Evolutionary conservation across 169 alveolate genomes (phyloP), one percentile per base, ranked within the genome.

Genomic region (Cryptosporidium parvum): DNA sequence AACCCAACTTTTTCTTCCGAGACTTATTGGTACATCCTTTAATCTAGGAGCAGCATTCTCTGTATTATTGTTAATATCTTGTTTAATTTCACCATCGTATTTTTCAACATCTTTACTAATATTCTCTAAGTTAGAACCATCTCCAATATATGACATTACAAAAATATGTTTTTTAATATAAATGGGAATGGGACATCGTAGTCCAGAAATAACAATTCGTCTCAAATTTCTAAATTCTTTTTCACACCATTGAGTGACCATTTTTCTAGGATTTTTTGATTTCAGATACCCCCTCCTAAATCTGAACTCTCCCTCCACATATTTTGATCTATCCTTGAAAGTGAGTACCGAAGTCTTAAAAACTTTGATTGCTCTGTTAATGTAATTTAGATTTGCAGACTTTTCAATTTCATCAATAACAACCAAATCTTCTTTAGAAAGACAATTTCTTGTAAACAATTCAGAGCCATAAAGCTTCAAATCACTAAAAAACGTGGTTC

Each of bases 211-310:
- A 62, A 95, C 93, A 21, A 98, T 92, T 80, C 99, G 95, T 91
- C 97, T 95, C 62, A 98, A 92, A 92, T 99, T 98, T 71, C 99
- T 91, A 69, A 97, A 95, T 92, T 98, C 99, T 95, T 99, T 99
- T 94, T 98, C 99, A 37, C 99, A 99, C 99, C 99, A 99, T 84
- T 97, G 98, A 58, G 96, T 95, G 1, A 98, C 99, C 99, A 98
- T 99, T 92, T 98, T 98, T 67, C 99, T 93, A 14, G 99, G 99
- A 85, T 99, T 99, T 69, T 98, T 94, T 48, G 94, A 93, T 61
- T 92, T 93, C 31, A 93, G 95, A 91, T 98, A 97, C 10, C 99
- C 99, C 72, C 96, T 95, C 92, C 99, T 96, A 91, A 98, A 99
- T 80, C 99, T 94, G 91, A 96, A 98, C 91, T 99, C 99, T 35